Percentiles rank a stretch among this genome's conserved stretches.
These are phyloP conservation scores for Gloeostereum incarnatum DNA, from an alignment of 768 basidiomycete species.

Conservation along the genomic window DNA sequence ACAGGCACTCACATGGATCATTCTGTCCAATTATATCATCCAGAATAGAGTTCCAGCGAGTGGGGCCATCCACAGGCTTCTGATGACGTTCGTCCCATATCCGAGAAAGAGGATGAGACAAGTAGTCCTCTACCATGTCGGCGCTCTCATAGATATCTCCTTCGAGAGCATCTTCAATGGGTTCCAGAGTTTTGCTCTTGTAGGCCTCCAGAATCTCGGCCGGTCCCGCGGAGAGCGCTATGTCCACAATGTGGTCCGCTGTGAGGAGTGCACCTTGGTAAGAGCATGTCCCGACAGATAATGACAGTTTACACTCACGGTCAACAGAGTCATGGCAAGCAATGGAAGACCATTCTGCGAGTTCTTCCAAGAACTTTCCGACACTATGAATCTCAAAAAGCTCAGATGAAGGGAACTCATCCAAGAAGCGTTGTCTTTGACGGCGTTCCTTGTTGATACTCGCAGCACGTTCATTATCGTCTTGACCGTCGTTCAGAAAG, in stretches of 20 bases:
- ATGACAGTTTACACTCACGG: neutral
- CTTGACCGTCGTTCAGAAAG: neutral
- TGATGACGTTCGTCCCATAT: slow-evolving; percentile 2
- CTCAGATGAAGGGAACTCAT: slow-evolving; percentile 5
- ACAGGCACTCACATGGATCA: neutral
- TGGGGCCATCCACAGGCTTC: slow-evolving; percentile 2
- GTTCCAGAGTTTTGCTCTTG: neutral
- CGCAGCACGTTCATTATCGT: neutral
- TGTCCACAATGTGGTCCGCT: too few relatives aligned
- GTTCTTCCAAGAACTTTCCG: slow-evolving; percentile 6
- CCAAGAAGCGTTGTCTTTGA: slow-evolving; percentile 2
- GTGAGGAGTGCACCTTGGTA: neutral
- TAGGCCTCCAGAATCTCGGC: neutral
- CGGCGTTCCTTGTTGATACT: neutral
- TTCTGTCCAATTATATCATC: neutral
- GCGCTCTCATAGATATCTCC: neutral
- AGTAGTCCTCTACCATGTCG: neutral
- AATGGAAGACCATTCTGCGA: neutral
- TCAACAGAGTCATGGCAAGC: neutral
- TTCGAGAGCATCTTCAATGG: slow-evolving; percentile 1
- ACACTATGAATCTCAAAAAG: slow-evolving; percentile 6
- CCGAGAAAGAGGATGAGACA: slow-evolving; percentile 2
- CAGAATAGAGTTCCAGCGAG: slow-evolving; percentile 3
- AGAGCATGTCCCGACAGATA: neutral
- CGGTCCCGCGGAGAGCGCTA: slow-evolving; percentile 6